Evolutionary conservation across 371 early-diverging fungal species (phyloP), one percentile per base, ranked within the genome.

Genomic region (Capniomyces stellatus): DNA sequence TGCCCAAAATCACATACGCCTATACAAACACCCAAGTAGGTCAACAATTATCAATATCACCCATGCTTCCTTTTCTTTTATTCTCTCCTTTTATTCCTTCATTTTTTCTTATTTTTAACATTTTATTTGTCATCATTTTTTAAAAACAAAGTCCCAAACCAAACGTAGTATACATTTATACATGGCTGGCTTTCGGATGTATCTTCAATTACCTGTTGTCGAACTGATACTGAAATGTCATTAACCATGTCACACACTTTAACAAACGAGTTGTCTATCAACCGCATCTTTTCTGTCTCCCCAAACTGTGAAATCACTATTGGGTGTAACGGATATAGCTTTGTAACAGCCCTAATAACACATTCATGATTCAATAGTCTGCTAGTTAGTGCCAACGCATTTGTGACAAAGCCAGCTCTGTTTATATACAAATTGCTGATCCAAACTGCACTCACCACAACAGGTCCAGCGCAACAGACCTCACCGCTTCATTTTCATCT

Each of bases 191-290:
- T 35, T 15, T 35, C 15, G 10, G 35, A 10, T 10, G 6, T 35
- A 35, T 10, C 6, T 10, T 10, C 28, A 48, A 12, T 18, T 48
- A 48, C 49, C 55, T 72, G 77, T 35, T 78, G 76, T 1, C 85
- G 71, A 18, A 85, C 75, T 18, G 63, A 61, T 46, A 81, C 71
- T 1, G 79, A 73, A 41, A 75, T 69, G 60, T 85, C 85, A 52
- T 83, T 85, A 27, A 83, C 78, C 67, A 83, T 67, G 57, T 85
- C 85, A 55, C 85, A 85, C 18, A 80, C 68, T 59, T 76, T 74
- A 21, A 78, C 73, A 56, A 85, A 85, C 8, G 85, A 81, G 58
- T 83, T 83, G 58, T 85, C 82, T 2, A 78, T 75, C 15, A 84
- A 56, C n/a, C 82, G 66, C 12, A 77, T 71, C 12, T 72, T 71